phyloP scores from a whole-genome alignment of 192 early-diverging fungal genomes.

The Chytriomyces confervae region DNA sequence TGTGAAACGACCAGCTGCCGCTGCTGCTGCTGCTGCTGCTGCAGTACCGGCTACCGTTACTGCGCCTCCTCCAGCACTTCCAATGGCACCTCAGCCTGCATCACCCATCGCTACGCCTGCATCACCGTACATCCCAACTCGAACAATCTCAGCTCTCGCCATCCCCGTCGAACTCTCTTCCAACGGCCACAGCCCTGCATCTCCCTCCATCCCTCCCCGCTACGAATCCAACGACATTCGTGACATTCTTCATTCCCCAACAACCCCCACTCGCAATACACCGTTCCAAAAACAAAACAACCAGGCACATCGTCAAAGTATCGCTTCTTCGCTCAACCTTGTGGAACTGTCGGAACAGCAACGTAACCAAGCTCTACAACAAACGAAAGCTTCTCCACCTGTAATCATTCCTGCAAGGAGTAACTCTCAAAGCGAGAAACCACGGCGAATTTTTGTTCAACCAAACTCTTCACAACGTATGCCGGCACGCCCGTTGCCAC shows the following conservation, averaged over 20 bases:
- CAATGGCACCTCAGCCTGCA: neutral
- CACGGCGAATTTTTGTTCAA: constrained; percentile 14
- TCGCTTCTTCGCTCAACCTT: neutral
- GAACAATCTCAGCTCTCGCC: neutral
- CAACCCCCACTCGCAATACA: neutral
- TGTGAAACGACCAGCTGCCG: neutral
- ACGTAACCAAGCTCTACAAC: neutral
- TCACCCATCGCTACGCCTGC: neutral
- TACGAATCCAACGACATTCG: constrained; percentile 1
- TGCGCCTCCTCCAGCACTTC: neutral
- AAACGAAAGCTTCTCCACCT: neutral
- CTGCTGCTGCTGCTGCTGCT: neutral
- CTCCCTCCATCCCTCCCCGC: constrained; percentile 16
- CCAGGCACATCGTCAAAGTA: neutral
- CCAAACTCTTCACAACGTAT: neutral
- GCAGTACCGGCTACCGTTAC: neutral
- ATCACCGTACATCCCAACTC: constrained; percentile 12
- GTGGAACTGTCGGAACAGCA: neutral
- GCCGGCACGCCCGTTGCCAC: neutral
- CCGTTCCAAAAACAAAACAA: neutral
- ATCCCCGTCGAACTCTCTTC: constrained; percentile 7
- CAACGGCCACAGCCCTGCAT: neutral
- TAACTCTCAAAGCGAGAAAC: constrained; percentile 12
- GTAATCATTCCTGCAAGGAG: constrained; percentile 20
- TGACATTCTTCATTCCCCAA: neutral